Percentiles rank a stretch among this genome's conserved stretches.
Conservation (phyloP, 805 yeast genomes). For the Saccharomycopsis sp. region DNA sequence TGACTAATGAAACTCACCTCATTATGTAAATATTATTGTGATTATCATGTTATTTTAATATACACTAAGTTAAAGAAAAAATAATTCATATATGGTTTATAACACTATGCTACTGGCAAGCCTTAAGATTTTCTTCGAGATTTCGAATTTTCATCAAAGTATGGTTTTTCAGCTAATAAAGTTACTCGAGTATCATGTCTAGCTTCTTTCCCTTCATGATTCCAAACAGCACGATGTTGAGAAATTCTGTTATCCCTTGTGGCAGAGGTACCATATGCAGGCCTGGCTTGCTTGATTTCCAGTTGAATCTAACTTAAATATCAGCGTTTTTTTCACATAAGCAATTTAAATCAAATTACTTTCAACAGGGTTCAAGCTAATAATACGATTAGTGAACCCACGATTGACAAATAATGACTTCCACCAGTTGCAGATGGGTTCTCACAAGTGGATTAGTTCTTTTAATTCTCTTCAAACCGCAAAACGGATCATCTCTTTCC, state of each 20-base stretch:
- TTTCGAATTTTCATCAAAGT: conserved; percentile 41
- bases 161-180: conserved; percentile 47
- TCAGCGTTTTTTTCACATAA: conserved; percentile 47
- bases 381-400: conserved; percentile 42
- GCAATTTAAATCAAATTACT: conserved; percentile 41
- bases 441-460: conserved; percentile 56
- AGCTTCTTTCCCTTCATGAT: conserved; percentile 37
- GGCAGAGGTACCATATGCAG: conserved; percentile 39
- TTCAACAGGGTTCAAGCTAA: conserved; percentile 47
- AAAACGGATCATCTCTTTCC: conserved; percentile 39
- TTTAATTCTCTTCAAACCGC: conserved; percentile 41
- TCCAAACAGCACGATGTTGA: conserved; percentile 48
- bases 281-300: conserved; percentile 38
- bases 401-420: conserved; percentile 51
- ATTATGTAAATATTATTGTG: no score
- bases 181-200: conserved; percentile 49
- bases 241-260: conserved; percentile 56
- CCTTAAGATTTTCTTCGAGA: conserved; percentile 50
- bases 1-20: no score
- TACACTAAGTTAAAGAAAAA: no score
- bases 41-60: no score
- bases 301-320: conserved; percentile 46
- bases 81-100: no score
- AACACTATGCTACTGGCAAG: no score
- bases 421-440: conserved; percentile 62